Conservation (phyloP, 2,329 filamentous ascomycete genomes). For the Chrysoporthe cubensis region DNA sequence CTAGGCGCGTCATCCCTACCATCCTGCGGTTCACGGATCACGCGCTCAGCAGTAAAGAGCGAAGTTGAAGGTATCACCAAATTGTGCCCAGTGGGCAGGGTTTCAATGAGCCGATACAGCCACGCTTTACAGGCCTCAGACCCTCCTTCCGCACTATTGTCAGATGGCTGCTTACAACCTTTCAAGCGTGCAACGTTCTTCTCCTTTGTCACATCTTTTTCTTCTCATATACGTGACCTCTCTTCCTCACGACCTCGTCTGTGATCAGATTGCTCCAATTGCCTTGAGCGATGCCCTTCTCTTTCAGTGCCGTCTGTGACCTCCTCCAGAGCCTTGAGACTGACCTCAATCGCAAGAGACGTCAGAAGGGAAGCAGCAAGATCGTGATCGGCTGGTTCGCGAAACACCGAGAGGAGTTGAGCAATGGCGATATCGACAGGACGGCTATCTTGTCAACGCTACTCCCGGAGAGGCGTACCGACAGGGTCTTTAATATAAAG, state of each 20-base stretch:
- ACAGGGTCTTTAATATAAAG: conserved; percentile 77
- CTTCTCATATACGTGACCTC: neutral
- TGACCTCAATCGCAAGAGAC: conserved; percentile 39
- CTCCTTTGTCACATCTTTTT: conserved; percentile 13
- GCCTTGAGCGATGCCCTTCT: conserved; percentile 58
- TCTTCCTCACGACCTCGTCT: neutral
- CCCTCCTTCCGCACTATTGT: conserved; percentile 2
- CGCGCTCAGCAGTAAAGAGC: neutral
- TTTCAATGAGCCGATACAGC: neutral
- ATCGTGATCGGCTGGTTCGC: conserved; percentile 70
- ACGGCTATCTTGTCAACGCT: conserved; percentile 74
- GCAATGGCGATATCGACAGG: conserved; percentile 58
- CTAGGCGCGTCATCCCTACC: conserved; percentile 17
- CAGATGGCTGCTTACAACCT: conserved; percentile 11
- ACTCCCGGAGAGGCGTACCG: conserved; percentile 74
- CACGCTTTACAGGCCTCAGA: neutral
- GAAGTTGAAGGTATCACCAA: conserved; percentile 17
- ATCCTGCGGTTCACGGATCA: neutral
- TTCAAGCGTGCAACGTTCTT: neutral
- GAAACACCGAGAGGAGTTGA: conserved; percentile 61
- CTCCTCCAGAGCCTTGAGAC: conserved; percentile 71
- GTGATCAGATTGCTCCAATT: neutral
- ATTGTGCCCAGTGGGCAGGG: neutral
- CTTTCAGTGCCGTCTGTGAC: conserved; percentile 73
- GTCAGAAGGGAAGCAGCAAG: conserved; percentile 37